Percentiles rank a stretch among this genome's conserved stretches.
Conservation (phyloP, 2,329 filamentous ascomycete species). For the Verticillium nonalfalfae region DNA sequence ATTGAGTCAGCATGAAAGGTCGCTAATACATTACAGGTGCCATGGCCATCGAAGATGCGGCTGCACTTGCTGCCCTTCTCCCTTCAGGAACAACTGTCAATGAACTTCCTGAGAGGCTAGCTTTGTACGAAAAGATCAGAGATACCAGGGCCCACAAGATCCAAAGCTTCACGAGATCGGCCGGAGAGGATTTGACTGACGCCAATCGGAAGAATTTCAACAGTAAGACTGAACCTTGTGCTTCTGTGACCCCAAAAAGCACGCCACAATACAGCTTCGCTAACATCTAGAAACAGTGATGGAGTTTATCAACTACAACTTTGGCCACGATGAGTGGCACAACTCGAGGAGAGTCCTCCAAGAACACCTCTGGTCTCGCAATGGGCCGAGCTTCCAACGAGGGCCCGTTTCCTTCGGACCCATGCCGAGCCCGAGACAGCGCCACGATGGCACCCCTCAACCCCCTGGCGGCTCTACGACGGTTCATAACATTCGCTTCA, state of each 20-base stretch:
- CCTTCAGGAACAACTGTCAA: constrained; percentile 31
- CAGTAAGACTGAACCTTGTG: background rate
- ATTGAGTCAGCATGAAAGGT: background rate
- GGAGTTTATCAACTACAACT: constrained; percentile 42
- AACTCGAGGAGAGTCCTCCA: constrained; percentile 42
- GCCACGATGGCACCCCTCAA: constrained; percentile 14
- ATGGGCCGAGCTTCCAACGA: constrained; percentile 30
- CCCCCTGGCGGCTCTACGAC: background rate
- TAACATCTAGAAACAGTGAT: constrained; percentile 18
- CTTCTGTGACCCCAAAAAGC: background rate
- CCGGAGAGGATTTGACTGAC: constrained; percentile 33
- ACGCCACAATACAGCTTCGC: background rate
- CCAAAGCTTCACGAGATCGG: constrained; percentile 49
- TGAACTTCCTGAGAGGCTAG: constrained; percentile 48
- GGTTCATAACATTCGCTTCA: background rate
- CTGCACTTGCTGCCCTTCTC: constrained; percentile 50
- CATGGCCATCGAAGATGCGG: constrained; percentile 63
- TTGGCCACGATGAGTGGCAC: constrained; percentile 53
- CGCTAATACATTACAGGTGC: constrained; percentile 32
- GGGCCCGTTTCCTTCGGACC: constrained; percentile 38
- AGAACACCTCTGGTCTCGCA: constrained; percentile 36
- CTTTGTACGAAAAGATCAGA: constrained; percentile 52
- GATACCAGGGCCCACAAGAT: constrained; percentile 50
- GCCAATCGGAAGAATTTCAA: constrained; percentile 3
- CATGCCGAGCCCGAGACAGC: constrained; percentile 36